These are phyloP conservation scores for Talaromyces islandicus DNA, from an alignment of 2,329 filamentous ascomycete species.

Conservation along the genomic window DNA sequence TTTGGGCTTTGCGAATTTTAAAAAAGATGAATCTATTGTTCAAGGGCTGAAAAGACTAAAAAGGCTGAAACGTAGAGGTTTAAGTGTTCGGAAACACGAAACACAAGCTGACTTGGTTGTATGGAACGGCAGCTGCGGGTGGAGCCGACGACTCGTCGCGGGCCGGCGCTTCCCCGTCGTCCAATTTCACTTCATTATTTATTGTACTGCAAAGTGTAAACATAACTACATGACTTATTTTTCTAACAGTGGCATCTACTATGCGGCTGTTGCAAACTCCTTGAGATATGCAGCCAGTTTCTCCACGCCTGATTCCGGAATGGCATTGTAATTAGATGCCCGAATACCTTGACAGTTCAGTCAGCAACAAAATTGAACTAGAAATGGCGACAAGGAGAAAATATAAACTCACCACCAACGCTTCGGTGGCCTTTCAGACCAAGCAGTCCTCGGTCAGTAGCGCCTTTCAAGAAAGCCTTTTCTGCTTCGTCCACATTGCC, in stretches of 20 bases:
- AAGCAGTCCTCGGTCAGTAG: constrained; percentile 61
- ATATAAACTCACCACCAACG: constrained; percentile 54
- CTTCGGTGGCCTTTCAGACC: constrained; percentile 85
- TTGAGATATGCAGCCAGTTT: constrained; percentile 40
- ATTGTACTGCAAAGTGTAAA: not conserved
- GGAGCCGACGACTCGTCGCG: not conserved
- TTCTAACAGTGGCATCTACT: not conserved
- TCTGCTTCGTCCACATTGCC: constrained; percentile 62
- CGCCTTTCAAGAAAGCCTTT: constrained; percentile 71
- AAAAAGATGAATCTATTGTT: not conserved
- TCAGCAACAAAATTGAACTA: not conserved
- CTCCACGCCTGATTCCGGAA: constrained; percentile 48
- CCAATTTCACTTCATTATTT: not conserved
- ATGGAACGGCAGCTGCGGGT: not conserved
- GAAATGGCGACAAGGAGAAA: not conserved
- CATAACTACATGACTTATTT: not conserved
- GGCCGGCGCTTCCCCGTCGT: not conserved
- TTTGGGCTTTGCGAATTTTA: not conserved
- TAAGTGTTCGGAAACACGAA: not conserved
- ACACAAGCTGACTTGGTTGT: not conserved
- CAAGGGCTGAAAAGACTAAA: not conserved
- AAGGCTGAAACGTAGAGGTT: not conserved
- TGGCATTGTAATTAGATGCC: constrained; percentile 83
- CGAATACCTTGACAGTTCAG: constrained; percentile 53
- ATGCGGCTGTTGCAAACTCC: constrained; percentile 44